Percentiles rank a stretch among this genome's conserved stretches.
Evolutionary conservation across 2,329 filamentous ascomycete species (phyloP).

Genomic region (Aspergillus brunneoviolaceus): DNA sequence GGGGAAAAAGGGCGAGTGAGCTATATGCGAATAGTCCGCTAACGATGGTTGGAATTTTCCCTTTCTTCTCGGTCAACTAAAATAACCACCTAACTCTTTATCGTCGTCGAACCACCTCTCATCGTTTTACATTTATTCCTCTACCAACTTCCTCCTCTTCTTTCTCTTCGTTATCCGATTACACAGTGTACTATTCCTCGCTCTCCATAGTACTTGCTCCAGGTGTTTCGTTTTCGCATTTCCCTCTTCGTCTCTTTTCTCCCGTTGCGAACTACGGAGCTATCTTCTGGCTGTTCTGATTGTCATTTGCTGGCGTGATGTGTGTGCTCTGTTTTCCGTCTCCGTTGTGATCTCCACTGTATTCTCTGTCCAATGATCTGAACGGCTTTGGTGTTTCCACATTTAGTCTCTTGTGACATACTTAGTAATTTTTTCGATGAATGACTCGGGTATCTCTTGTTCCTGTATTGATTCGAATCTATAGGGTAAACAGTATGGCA

Average conservation of each 20-base stretch:
- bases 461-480: too few relatives aligned
- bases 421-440: too few relatives aligned
- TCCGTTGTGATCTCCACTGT: neutral
- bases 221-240: constrained; percentile 12
- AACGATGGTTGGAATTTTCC: constrained; percentile 13
- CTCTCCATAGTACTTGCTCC: neutral
- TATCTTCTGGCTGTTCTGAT: neutral
- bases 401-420: neutral
- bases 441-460: too few relatives aligned
- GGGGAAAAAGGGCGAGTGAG: neutral
- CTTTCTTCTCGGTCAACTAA: constrained; percentile 16
- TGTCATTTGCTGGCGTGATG: neutral
- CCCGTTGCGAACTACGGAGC: constrained; percentile 5
- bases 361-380: constrained; percentile 21
- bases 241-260: constrained; percentile 14
- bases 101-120: neutral
- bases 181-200: too few relatives aligned
- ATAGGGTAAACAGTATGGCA: too few relatives aligned
- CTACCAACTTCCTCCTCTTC: neutral
- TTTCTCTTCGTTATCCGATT: constrained; percentile 13
- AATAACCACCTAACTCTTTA: constrained; percentile 12
- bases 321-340: neutral
- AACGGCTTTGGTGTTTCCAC: constrained; percentile 14
- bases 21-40: neutral
- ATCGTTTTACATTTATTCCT: neutral